A percentile compares a stretch with the other conserved stretches of the same genome.
These are phyloP conservation scores for Phytophthora fragariae DNA, from an alignment of 352 stramenopile genomes.

Conservation along the genomic window DNA sequence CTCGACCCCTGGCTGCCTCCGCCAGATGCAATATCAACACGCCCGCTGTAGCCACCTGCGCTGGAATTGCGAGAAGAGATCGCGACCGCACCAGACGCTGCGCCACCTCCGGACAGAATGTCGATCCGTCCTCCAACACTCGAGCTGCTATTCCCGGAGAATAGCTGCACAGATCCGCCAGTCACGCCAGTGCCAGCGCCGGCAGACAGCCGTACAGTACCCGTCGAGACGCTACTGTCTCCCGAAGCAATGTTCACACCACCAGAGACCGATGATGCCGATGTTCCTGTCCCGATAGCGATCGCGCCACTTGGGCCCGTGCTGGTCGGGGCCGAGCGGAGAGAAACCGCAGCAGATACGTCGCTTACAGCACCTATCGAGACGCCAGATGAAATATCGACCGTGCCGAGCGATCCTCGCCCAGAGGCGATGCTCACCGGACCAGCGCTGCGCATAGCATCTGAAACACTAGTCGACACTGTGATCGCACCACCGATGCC, in stretches of 20 bases:
- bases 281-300: constrained; percentile 12
- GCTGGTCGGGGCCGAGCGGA: constrained; percentile 12
- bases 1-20: constrained; percentile 22
- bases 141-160: constrained; percentile 18
- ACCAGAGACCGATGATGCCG: constrained; percentile 14
- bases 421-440: constrained; percentile 13
- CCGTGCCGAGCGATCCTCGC: constrained; percentile 20
- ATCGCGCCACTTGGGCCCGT: constrained; percentile 10
- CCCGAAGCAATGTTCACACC: constrained; percentile 13
- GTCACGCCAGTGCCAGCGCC: constrained; percentile 10
- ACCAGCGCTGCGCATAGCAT: constrained; percentile 17
- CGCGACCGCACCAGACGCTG: constrained; percentile 6
- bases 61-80: constrained; percentile 20
- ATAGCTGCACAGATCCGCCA: constrained; percentile 9
- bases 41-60: constrained; percentile 10
- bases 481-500: constrained; percentile 4
- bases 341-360: constrained; percentile 19
- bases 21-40: constrained; percentile 24
- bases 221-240: constrained; percentile 7
- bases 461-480: constrained; percentile 17
- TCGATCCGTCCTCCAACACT: constrained; percentile 10
- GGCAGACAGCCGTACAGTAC: constrained; percentile 6
- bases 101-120: constrained; percentile 13
- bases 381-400: constrained; percentile 22
- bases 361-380: constrained; percentile 3